Percentiles rank a stretch among this genome's conserved stretches.
phyloP scores from a whole-genome alignment of 2,329 filamentous ascomycete species.

The Ceratocystis eucalypticola region DNA sequence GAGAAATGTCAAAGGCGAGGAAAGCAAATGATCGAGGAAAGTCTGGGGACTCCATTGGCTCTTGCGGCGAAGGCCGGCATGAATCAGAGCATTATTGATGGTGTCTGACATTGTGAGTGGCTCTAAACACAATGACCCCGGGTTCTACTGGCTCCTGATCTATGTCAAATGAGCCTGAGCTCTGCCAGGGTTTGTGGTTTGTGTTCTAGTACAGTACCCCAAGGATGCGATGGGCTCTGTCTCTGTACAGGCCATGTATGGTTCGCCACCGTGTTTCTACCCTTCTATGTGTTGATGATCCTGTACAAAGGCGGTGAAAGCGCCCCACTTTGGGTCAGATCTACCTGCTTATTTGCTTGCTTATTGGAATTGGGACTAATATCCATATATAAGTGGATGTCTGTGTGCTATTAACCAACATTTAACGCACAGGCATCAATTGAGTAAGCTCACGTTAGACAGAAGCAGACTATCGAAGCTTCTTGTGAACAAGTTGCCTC shows the following conservation, averaged over 20 bases:
- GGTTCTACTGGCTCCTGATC: no score
- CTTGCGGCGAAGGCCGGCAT: constrained; percentile 36
- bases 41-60: constrained; percentile 37
- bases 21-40: constrained; percentile 48
- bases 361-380: background rate
- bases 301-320: constrained; percentile 2
- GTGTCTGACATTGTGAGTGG: constrained; percentile 10
- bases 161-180: no score
- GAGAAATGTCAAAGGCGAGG: constrained; percentile 53
- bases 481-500: background rate
- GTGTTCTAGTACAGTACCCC: no score
- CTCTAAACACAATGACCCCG: background rate
- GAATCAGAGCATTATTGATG: constrained; percentile 27
- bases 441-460: background rate
- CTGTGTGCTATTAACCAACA: background rate
- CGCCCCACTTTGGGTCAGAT: background rate
- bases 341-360: background rate
- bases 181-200: background rate
- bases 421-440: background rate
- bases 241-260: no score
- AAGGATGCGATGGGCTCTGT: no score
- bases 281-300: background rate
- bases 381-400: background rate
- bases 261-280: no score
- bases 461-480: background rate